These are phyloP conservation scores for Actinomucor elegans DNA, from an alignment of 371 early-diverging fungal species.

Conservation along the genomic window DNA sequence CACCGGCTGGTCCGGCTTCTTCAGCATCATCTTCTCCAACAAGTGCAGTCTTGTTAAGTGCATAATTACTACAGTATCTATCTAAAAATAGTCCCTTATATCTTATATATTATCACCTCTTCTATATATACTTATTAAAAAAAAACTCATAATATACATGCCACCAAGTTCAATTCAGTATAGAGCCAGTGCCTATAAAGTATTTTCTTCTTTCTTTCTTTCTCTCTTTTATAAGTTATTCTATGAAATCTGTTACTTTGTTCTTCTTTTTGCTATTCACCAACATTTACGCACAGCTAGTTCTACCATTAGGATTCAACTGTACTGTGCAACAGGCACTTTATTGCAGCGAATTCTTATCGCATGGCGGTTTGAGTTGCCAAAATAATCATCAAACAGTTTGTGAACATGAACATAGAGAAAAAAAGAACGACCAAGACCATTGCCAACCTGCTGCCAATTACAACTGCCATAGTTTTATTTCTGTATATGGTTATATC, in stretches of 20 bases:
- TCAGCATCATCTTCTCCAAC: conserved; percentile 7
- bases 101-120: neutral
- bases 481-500: neutral
- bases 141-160: neutral
- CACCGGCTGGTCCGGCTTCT: conserved; percentile 32
- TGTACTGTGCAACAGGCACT: neutral
- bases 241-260: neutral
- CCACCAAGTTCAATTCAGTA: neutral
- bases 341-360: neutral
- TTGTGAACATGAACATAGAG: neutral
- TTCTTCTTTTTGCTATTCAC: neutral
- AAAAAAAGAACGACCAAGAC: neutral
- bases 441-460: neutral
- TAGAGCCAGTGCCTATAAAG: neutral
- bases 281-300: neutral
- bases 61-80: conserved; percentile 8
- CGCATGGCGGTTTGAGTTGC: neutral
- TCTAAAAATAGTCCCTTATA: neutral
- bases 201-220: neutral
- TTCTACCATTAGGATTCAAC: neutral
- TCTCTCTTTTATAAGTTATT: neutral
- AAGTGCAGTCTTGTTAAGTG: conserved; percentile 26
- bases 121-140: neutral
- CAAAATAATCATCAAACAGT: neutral
- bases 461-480: neutral